Base-by-base conservation (phyloP, 495 filamentous ascomycete genomes). In the Rhypophila decipiens region DNA sequence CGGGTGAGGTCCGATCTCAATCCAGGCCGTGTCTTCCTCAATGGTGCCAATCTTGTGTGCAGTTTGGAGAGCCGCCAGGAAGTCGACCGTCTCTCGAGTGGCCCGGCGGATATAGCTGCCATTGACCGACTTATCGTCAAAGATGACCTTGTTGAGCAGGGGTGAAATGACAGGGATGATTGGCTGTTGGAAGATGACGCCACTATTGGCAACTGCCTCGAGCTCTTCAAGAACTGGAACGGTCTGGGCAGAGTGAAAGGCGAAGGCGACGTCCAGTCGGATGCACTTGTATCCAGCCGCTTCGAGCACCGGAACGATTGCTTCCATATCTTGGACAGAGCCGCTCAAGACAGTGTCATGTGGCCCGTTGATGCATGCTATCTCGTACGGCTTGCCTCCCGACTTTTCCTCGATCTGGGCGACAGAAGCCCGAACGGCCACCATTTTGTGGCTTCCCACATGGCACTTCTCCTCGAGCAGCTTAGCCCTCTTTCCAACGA, bases 191-290 rank as follows among this genome's bases (percentile, higher is more conserved):
- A 82, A 86, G 3, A 53, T 67, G 12, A 85, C 65, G 12, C 65
- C 61, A 36, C 53, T 56, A 4, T 66, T 73, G 3, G 77, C 77
- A 33, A 73, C 41, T 0, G 61, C 50, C 18, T 79, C 71, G 42
- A 86, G 80, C 0, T 67, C 65, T 1, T 75, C 67, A 2, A 86
- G 66, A 10, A 87, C 78, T 13, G 80, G 71, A 12, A 85, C 77
- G 18, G 86, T 69, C 51, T 87, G 85, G 0, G 74, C 64, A 3
- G 83, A 79, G 61, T 88, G 85, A 67, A 86, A 87, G 12, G 83
- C 85, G 45, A 74, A 87, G 29, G 78, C 78, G 4, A 85, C 72
- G 20, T 79, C 70, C 5, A 88, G 68, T 27, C 72, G 73, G 5
- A 69, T 76, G 31, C 64, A 72, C 50, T 79, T 84, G 46, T 64